Evolutionary conservation across 2,329 filamentous ascomycete species (phyloP), one percentile per base, ranked within the genome.

Genomic region (Colletotrichum sp.): DNA sequence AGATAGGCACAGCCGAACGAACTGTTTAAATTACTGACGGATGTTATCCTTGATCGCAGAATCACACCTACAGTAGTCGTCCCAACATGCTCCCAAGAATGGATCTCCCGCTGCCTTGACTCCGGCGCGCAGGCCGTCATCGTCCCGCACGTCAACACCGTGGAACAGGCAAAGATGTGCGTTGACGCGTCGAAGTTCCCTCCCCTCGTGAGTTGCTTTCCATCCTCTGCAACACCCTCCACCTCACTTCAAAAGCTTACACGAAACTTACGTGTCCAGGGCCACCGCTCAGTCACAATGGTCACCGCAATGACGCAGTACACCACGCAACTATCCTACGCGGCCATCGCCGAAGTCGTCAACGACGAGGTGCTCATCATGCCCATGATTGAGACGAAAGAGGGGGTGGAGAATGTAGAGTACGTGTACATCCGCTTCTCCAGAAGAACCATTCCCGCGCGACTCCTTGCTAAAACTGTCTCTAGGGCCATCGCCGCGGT

Each of bases 161-260:
- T 84, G 6, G 85, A 89, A 12, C 86, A 89, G 76, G 87, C 87
- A 28, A 82, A 79, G 68, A 81, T 86, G 64, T 83, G 89, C 16
- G 88, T 90, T 10, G 82, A 84, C 77, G 85, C 86, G 12, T 85
- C 87, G 78, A 90, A 90, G 77, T 90, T 90, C 70, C 89, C 89
- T 3, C 89, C 88, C 3, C 80, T 83, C 72, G 89, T 74, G 7
- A 24, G 66, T 55, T 36, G 5, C 4, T 21, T 43, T 28, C 2
- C 13, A 0, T 28, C 10, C 13, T 26, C 26, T 26, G 43, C 30
- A 0, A 18, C 3, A 30, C 0, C 2, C 48, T 14, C 24, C 24
- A 10, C 2, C 12, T 12, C 55, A 0, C 34, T 7, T n/a, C 39
- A 0, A n/a, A 10, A 30, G 10, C 59, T 61, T 21, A 61, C 26